Evolutionary conservation across 1,139 yeast species (phyloP).

Genomic region (Taphrina deformans): DNA sequence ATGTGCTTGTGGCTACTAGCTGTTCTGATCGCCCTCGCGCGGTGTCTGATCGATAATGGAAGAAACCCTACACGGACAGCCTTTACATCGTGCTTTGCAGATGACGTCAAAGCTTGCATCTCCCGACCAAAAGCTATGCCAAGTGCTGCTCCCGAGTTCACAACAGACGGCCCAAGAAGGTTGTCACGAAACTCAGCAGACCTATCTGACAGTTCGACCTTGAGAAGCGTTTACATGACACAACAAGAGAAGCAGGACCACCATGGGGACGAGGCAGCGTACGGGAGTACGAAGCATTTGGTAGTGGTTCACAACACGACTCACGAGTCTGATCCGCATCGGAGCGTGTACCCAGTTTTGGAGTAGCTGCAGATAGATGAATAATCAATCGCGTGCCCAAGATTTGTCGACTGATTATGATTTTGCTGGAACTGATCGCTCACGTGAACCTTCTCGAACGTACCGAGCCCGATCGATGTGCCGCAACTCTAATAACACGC

Average conservation of each 20-base stretch:
- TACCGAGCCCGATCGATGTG: not conserved
- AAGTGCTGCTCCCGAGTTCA: not conserved
- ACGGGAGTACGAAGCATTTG: not conserved
- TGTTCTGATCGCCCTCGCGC: not conserved
- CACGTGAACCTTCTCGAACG: not conserved
- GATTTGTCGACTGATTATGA: no score
- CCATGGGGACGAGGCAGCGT: not conserved
- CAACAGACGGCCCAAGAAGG: not conserved
- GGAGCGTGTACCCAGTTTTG: not conserved
- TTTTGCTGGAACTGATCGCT: not conserved
- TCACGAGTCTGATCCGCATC: not conserved
- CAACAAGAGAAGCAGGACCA: not conserved
- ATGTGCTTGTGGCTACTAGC: conserved; percentile 2
- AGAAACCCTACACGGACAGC: conserved; percentile 4
- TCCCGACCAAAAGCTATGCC: conserved; percentile 7
- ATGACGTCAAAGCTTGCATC: conserved; percentile 13
- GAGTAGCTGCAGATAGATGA: no score
- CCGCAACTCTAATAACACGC: not conserved
- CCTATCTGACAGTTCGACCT: not conserved
- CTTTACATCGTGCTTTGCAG: conserved; percentile 9
- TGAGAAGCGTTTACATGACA: not conserved
- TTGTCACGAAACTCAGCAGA: not conserved
- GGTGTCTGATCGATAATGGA: not conserved
- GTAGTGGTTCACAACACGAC: not conserved
- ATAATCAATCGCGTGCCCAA: no score